Conservation (phyloP, 75 land plant species). For the Cunninghamia lanceolata region DNA sequence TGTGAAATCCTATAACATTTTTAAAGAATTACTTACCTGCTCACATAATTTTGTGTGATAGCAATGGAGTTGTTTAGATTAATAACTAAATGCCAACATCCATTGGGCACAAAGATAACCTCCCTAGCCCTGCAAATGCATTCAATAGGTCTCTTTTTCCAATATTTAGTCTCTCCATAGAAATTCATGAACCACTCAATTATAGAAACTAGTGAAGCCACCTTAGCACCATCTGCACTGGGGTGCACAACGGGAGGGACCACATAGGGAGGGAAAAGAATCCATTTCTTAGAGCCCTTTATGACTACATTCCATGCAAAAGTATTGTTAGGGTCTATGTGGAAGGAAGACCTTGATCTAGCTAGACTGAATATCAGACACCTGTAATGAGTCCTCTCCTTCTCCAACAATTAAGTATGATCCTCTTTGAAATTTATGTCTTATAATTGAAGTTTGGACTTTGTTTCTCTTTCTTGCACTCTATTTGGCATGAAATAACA, state of each 20-base stretch:
- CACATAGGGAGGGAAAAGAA: slow-evolving; percentile 89
- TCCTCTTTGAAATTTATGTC: slow-evolving; percentile 78
- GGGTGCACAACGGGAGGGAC: slow-evolving; percentile 96
- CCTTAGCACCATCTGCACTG: slow-evolving; percentile 80
- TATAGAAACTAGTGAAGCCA: slow-evolving; percentile 47
- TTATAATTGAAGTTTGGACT: no score
- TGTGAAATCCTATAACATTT: no score
- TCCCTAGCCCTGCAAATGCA: slow-evolving; percentile 47
- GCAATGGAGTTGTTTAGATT: slow-evolving; percentile 94
- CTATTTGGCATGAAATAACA: no score
- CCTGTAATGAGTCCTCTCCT: slow-evolving; percentile 77
- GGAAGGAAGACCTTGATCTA: slow-evolving; percentile 93
- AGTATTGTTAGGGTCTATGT: slow-evolving; percentile 93
- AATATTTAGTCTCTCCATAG: slow-evolving; percentile 30
- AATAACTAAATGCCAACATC: slow-evolving; percentile 82
- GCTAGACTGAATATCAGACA: slow-evolving; percentile 93
- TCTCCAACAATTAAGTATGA: slow-evolving; percentile 69
- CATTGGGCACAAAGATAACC: slow-evolving; percentile 49
- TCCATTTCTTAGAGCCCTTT: slow-evolving; percentile 91
- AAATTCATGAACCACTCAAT: slow-evolving; percentile 59
- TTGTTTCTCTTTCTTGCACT: no score
- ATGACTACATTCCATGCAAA: slow-evolving; percentile 98
- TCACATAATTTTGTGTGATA: slow-evolving; percentile 93
- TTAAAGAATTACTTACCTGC: slow-evolving; percentile 45
- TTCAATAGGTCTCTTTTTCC: slow-evolving; percentile 39